phyloP scores from a whole-genome alignment of 129 eudicot species.

The Flaveria sonorensis region DNA sequence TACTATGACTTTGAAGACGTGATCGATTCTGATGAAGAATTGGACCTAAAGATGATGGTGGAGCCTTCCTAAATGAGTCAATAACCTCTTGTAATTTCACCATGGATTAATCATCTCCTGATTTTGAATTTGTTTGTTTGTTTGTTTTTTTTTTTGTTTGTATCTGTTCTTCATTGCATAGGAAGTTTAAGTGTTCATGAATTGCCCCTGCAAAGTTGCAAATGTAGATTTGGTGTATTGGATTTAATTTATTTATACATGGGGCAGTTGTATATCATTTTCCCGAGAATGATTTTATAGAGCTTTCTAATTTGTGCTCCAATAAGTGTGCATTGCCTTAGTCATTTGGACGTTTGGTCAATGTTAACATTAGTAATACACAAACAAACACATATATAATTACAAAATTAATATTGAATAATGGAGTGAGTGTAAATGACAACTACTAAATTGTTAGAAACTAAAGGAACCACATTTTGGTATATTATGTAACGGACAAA shows the following conservation, averaged over 20 bases:
- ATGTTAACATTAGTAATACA: too few relatives aligned
- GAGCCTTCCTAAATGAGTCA: slow-evolving; percentile 40
- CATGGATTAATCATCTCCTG: not conserved
- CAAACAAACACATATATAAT: too few relatives aligned
- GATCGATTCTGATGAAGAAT: slow-evolving; percentile 91
- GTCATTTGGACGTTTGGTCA: not conserved
- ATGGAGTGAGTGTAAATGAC: too few relatives aligned
- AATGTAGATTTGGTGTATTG: slow-evolving; percentile 33
- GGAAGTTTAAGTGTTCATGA: slow-evolving; percentile 21
- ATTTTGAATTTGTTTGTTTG: not conserved
- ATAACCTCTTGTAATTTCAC: slow-evolving; percentile 10
- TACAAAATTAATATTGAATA: too few relatives aligned
- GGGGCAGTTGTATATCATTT: slow-evolving; percentile 31
- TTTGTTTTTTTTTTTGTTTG: not conserved
- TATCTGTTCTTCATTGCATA: slow-evolving; percentile 24
- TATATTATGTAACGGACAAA: too few relatives aligned
- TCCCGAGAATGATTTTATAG: slow-evolving; percentile 21
- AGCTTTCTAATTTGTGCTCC: slow-evolving; percentile 15
- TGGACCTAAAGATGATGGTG: slow-evolving; percentile 77
- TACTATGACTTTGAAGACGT: slow-evolving; percentile 80
- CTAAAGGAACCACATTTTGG: too few relatives aligned
- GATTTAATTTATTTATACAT: not conserved
- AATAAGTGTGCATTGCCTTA: not conserved
- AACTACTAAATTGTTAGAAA: too few relatives aligned
- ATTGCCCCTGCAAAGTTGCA: slow-evolving; percentile 30